A percentile compares a stretch with the other conserved stretches of the same genome.
Evolutionary conservation across 306 rosid genomes (phyloP).

Genomic region (Nissolia schottii): DNA sequence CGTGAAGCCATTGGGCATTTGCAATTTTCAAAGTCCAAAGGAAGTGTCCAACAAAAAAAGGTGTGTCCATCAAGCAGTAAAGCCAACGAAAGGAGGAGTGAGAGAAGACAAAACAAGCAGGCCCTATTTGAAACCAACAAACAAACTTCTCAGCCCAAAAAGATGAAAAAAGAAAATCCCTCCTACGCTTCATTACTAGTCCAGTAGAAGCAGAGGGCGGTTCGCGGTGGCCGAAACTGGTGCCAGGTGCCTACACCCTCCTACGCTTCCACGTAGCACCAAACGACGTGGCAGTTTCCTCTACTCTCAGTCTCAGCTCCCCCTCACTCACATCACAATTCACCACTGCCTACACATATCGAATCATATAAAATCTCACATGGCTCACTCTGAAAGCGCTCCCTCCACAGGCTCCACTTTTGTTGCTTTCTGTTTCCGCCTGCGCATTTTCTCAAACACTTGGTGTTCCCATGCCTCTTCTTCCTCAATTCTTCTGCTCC

Average conservation of each 20-base stretch:
- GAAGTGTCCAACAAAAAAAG: not conserved
- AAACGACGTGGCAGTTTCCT: slow-evolving; percentile 60
- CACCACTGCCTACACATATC: not conserved
- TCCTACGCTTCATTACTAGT: not conserved
- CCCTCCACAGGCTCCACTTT: not conserved
- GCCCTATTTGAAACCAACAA: too few species aligned
- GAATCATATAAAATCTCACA: not conserved
- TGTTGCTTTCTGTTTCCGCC: slow-evolving; percentile 4
- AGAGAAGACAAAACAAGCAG: too few species aligned
- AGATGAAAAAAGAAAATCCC: not conserved
- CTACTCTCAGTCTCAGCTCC: not conserved
- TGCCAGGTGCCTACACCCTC: slow-evolving; percentile 20
- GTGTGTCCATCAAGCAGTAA: too few species aligned
- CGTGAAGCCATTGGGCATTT: not conserved
- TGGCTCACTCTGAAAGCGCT: not conserved
- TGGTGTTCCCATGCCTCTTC: slow-evolving; percentile 24
- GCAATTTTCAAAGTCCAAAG: not conserved
- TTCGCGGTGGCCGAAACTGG: not conserved
- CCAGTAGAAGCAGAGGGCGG: not conserved
- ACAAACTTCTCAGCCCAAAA: too few species aligned
- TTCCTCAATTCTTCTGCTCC: slow-evolving; percentile 17
- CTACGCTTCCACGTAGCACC: not conserved
- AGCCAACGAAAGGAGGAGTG: too few species aligned
- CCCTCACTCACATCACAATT: not conserved
- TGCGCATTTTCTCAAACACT: slow-evolving; percentile 40